Base-by-base conservation (phyloP, 2,329 filamentous ascomycete genomes). In the Mycosphaerella arachidis region DNA sequence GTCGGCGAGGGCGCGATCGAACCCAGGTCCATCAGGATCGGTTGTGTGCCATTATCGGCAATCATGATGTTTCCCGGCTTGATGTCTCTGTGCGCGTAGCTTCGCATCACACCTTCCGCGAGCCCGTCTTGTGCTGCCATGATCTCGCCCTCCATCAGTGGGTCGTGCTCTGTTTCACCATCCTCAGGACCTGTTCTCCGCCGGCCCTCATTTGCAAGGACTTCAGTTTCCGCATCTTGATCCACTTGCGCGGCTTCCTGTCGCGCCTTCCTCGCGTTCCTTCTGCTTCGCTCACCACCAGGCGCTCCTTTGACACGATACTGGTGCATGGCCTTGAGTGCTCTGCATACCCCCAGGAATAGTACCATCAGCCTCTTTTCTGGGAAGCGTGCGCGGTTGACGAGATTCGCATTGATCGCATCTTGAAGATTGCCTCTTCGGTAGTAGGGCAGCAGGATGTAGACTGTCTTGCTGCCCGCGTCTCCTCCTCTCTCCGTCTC, bases 41-140 rank as follows among this genome's bases (percentile, higher is more conserved):
- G 93, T 31, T 87, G 87, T 61, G 86, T 84, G 67, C 94, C 94
- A 69, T 91, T 86, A 73, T 97, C 93, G 66, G 90, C 89, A 67
- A 99, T 96, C 94, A 99, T 99, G 72, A 99, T 96, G 77, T 99
- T 99, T 60, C 92, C 93, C 69, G 94, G 94, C 76, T 99, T 99
- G 74, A 99, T 96, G 76, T 99, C 94, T 67, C 94, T 83, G 76
- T 99, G 94, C 63, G 94, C 90, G 75, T 96, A 99, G 20, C 92
- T 90, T 67, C 90, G 83, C 62, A 85, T 80, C 59, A 86, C 85
- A 13, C 89, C 88, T 9, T 87, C 85, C 48, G 84, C 83, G 51
- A 87, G 82, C 3, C 89, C 87, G 65, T 87, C 84, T 67, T 89
- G 85, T 61, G 84, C 84, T 48, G 84, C 78, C 16, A 84, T 84